Percentiles rank a stretch among this genome's conserved stretches.
Conservation (phyloP, 805 yeast species). For the Blastobotrys chiropterorum region DNA sequence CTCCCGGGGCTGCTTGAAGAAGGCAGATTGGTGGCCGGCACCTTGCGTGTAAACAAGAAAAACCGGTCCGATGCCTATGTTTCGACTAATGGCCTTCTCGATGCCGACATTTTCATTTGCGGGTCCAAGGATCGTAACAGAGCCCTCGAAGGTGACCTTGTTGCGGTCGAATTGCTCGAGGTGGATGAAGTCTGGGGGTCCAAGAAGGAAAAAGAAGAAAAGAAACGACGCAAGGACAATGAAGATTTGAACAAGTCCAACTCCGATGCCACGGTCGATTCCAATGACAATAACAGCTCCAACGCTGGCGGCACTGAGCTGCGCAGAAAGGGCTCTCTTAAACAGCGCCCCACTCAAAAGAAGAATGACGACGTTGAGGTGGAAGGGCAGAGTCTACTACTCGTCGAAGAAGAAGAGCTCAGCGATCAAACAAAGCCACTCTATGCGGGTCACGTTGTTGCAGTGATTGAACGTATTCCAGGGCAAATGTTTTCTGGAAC, state of each 20-base stretch:
- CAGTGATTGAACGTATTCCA: constrained; percentile 94
- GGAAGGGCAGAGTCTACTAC: constrained; percentile 87
- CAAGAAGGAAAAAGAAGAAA: constrained; percentile 94
- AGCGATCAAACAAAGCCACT: constrained; percentile 88
- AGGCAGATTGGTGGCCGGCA: constrained; percentile 89
- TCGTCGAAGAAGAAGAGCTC: constrained; percentile 93
- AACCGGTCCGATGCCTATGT: constrained; percentile 97
- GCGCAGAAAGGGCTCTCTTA: constrained; percentile 81
- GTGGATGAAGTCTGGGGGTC: constrained; percentile 98
- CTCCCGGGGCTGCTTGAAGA: constrained; percentile 84
- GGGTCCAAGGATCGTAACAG: constrained; percentile 98
- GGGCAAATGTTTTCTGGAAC: constrained; percentile 96
- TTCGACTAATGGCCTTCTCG: constrained; percentile 91
- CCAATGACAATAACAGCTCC: constrained; percentile 16
- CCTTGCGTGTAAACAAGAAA: constrained; percentile 87
- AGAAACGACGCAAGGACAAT: constrained; percentile 73
- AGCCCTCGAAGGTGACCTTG: constrained; percentile 93
- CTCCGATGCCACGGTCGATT: constrained; percentile 57
- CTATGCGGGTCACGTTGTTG: constrained; percentile 97
- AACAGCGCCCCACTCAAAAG: constrained; percentile 94
- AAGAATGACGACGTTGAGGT: constrained; percentile 98
- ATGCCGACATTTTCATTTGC: constrained; percentile 95
- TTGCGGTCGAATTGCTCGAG: constrained; percentile 87
- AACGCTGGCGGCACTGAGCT: constrained; percentile 22
- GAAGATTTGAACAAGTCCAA: neutral